Evolutionary conservation across 2,329 filamentous ascomycete species (phyloP).

Genomic region (Botrytis aclada): DNA sequence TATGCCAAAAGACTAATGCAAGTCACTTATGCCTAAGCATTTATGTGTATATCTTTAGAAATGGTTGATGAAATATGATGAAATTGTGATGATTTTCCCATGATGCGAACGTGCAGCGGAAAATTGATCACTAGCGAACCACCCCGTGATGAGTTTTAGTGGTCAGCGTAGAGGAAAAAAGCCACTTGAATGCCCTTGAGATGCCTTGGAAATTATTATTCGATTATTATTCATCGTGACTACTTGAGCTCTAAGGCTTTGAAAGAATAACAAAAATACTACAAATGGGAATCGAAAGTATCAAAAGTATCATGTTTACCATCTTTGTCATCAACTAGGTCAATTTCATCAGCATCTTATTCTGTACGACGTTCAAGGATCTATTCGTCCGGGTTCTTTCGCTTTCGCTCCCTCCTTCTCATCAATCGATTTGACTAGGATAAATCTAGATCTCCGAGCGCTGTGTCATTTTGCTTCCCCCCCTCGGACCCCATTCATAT

Average conservation of each 20-base stretch:
- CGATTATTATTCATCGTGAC: not conserved
- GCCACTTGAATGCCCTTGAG: no score
- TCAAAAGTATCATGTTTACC: not conserved
- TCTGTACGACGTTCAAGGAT: not conserved
- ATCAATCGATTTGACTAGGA: not conserved
- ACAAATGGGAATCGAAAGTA: not conserved
- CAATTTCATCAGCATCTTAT: not conserved
- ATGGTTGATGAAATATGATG: not conserved
- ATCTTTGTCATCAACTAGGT: slow-evolving; percentile 2
- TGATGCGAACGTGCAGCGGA: not conserved
- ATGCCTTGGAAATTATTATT: not conserved
- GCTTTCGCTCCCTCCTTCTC: not conserved
- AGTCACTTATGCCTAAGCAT: not conserved
- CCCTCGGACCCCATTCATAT: no score
- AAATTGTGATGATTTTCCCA: not conserved
- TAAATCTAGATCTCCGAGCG: not conserved
- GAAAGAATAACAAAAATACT: not conserved
- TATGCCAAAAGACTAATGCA: not conserved
- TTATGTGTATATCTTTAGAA: not conserved
- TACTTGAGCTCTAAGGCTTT: not conserved
- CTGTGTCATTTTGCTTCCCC: not conserved
- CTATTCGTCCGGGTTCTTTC: not conserved
- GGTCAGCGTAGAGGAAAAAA: not conserved
- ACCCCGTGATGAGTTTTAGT: not conserved
- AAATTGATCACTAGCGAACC: not conserved